Conservation (phyloP, 495 filamentous ascomycete genomes). For the Pseudotulostoma volvatum region DNA sequence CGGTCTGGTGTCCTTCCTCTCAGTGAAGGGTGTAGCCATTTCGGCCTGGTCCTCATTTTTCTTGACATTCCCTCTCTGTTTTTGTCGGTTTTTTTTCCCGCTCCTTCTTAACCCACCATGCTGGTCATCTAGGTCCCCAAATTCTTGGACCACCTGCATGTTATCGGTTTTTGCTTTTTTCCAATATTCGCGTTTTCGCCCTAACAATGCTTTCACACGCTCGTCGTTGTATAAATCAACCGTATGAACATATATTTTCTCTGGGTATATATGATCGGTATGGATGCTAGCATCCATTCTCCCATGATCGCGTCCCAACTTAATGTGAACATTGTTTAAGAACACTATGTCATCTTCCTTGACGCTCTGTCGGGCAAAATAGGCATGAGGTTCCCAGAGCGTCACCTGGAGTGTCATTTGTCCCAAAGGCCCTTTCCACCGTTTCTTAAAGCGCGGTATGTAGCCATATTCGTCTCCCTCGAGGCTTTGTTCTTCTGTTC, state of each 20-base stretch:
- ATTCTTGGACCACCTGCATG: slow-evolving; percentile 17
- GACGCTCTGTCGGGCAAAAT: slow-evolving; percentile 36
- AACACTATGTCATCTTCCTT: slow-evolving; percentile 41
- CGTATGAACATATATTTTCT: slow-evolving; percentile 36
- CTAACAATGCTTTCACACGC: slow-evolving; percentile 42
- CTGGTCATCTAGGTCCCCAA: slow-evolving; percentile 14
- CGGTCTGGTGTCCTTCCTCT: slow-evolving; percentile 22
- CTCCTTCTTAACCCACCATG: slow-evolving; percentile 12
- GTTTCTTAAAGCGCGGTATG: slow-evolving; percentile 12
- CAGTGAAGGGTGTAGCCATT: slow-evolving; percentile 5
- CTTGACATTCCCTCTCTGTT: slow-evolving; percentile 15
- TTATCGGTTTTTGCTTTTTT: slow-evolving; percentile 33
- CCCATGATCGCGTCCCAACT: slow-evolving; percentile 27
- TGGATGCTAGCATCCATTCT: slow-evolving; percentile 60
- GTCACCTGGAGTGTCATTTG: slow-evolving; percentile 56
- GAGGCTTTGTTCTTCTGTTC: slow-evolving; percentile 15
- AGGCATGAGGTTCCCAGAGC: slow-evolving; percentile 52
- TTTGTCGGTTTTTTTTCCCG: slow-evolving; percentile 15
- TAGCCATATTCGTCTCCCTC: slow-evolving; percentile 38
- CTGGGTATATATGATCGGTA: slow-evolving; percentile 35
- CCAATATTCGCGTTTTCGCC: slow-evolving; percentile 45
- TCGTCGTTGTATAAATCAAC: slow-evolving; percentile 27
- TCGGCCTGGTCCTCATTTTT: slow-evolving; percentile 21
- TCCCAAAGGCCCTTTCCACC: slow-evolving; percentile 71
- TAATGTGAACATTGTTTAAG: slow-evolving; percentile 60